Percentiles rank a stretch among this genome's conserved stretches.
phyloP scores from a whole-genome alignment of 1,284 basidiomycete species.

The Meira miltonrushii region DNA sequence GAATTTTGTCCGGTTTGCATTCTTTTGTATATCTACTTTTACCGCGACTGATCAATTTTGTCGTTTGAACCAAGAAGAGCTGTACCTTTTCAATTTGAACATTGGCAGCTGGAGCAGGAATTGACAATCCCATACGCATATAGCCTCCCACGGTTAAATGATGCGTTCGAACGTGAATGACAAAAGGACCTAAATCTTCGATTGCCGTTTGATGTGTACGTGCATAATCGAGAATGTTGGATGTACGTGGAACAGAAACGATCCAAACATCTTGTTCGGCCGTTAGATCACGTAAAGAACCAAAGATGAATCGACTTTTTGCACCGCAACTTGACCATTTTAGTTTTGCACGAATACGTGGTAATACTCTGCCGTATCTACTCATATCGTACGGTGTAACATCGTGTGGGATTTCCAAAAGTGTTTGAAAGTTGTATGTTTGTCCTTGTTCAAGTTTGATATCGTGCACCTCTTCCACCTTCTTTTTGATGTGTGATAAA shows the following conservation, averaged over 20 bases:
- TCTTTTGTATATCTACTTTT: neutral
- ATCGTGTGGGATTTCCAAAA: constrained; percentile 4
- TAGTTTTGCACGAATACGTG: constrained; percentile 3
- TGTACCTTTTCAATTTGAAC: neutral
- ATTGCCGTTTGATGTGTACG: constrained; percentile 2
- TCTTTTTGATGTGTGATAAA: neutral
- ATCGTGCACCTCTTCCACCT: neutral
- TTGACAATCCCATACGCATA: constrained; percentile 7
- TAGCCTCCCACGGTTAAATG: constrained; percentile 14
- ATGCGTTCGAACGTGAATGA: constrained; percentile 3
- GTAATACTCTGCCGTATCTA: constrained; percentile 9
- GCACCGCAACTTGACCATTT: neutral
- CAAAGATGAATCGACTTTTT: neutral
- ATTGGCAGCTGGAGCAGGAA: neutral
- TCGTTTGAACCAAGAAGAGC: constrained; percentile 1
- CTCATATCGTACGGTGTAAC: constrained; percentile 8
- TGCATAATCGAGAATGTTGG: constrained; percentile 10
- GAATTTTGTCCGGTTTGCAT: constrained; percentile 2
- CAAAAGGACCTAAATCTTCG: constrained; percentile 10
- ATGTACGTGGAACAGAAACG: neutral
- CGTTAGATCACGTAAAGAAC: neutral
- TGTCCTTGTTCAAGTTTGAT: constrained; percentile 1
- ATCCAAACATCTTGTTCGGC: constrained; percentile 10
- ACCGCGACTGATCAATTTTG: constrained; percentile 11
- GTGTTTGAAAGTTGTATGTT: constrained; percentile 5